Evolutionary conservation across 805 yeast genomes (phyloP).

Genomic region (Lachancea lanzarotensis): DNA sequence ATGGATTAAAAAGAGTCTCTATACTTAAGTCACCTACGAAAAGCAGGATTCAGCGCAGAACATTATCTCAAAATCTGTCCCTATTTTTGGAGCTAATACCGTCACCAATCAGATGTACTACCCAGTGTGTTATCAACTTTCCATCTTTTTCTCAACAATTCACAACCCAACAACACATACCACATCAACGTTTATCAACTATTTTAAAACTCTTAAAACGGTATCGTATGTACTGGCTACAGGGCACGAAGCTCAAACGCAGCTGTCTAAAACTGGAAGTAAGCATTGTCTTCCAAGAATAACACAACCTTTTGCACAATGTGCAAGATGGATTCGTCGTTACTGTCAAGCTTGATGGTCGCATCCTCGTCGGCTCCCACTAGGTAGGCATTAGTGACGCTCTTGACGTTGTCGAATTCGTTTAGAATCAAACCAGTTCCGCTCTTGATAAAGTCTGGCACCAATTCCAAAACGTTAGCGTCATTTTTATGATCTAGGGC

Average conservation of each 20-base stretch:
- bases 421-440: conserved; percentile 86
- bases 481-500: conserved; percentile 51
- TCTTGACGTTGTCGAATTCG: conserved; percentile 4
- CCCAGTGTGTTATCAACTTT: too few relatives aligned
- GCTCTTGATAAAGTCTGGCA: conserved; percentile 47
- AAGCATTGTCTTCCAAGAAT: conserved; percentile 76
- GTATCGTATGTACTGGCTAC: neutral
- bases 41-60: too few relatives aligned
- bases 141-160: too few relatives aligned
- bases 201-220: neutral
- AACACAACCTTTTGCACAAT: conserved; percentile 70
- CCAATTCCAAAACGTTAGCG: conserved; percentile 58
- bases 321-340: conserved; percentile 52
- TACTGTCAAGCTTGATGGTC: conserved; percentile 50
- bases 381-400: conserved; percentile 35
- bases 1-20: too few relatives aligned
- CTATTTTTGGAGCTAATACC: too few relatives aligned
- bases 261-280: conserved; percentile 49
- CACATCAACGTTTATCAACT: neutral
- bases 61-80: too few relatives aligned
- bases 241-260: too few relatives aligned
- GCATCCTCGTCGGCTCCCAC: conserved; percentile 45
- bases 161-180: neutral
- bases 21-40: too few relatives aligned
- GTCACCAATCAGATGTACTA: too few relatives aligned